Percentiles rank a stretch among this genome's conserved stretches.
These are phyloP conservation scores for Lasiodiplodia sp. DNA, from an alignment of 2,329 filamentous ascomycete species.

Conservation along the genomic window DNA sequence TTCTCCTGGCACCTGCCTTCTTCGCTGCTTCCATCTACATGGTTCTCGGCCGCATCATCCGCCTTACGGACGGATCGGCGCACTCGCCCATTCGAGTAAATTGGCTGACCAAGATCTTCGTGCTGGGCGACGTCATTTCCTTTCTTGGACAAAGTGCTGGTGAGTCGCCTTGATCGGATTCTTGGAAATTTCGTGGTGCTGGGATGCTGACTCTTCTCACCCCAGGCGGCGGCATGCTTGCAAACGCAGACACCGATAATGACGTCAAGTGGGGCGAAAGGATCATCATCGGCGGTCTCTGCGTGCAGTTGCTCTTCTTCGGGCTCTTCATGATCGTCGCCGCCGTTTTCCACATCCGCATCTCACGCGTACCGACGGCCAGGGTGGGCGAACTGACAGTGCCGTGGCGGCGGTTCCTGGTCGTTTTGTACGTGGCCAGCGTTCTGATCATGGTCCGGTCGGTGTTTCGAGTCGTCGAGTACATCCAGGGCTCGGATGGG, in stretches of 20 bases:
- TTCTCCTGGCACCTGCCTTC: constrained; percentile 55
- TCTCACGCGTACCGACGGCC: constrained; percentile 34
- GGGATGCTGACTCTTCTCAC: background rate
- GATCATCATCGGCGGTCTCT: constrained; percentile 58
- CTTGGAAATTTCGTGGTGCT: background rate
- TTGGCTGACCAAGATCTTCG: constrained; percentile 52
- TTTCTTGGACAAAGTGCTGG: constrained; percentile 50
- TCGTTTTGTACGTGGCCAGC: constrained; percentile 53
- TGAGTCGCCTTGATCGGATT: background rate
- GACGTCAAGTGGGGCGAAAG: constrained; percentile 42
- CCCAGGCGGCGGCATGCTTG: constrained; percentile 24
- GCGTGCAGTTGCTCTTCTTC: constrained; percentile 61
- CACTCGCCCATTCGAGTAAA: constrained; percentile 44
- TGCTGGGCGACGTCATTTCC: constrained; percentile 50
- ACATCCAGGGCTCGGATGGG: constrained; percentile 53
- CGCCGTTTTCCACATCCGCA: constrained; percentile 39
- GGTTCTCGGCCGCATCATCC: constrained; percentile 51
- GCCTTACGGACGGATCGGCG: constrained; percentile 43
- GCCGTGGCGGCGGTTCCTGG: constrained; percentile 45
- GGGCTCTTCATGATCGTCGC: constrained; percentile 54
- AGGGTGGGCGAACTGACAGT: background rate
- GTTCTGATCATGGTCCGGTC: constrained; percentile 58
- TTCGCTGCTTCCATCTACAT: constrained; percentile 57
- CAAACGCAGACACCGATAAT: background rate
- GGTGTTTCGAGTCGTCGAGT: constrained; percentile 60